Conservation (phyloP, 768 basidiomycete species). For the Plicaturopsis crispa region DNA sequence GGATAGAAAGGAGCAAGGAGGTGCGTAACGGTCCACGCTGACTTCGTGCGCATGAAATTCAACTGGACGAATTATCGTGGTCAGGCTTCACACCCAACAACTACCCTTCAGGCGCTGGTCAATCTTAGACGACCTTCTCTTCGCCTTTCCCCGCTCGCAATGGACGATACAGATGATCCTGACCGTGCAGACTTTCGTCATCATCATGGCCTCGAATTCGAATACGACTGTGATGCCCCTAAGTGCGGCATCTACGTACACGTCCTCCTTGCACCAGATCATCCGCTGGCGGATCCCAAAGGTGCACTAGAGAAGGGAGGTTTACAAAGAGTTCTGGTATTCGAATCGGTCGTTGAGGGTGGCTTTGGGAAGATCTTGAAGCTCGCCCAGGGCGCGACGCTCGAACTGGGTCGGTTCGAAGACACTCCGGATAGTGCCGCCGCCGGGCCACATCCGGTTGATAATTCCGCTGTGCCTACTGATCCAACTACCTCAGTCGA, state of each 20-base stretch:
- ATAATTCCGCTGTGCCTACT: conserved; percentile 8
- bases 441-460: conserved; percentile 5
- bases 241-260: conserved; percentile 77
- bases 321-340: conserved; percentile 26
- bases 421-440: conserved; percentile 18
- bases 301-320: conserved; percentile 14
- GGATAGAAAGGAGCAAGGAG: conserved; percentile 87
- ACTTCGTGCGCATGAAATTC: too few relatives aligned
- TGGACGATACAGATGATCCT: conserved; percentile 36
- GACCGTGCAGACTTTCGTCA: conserved; percentile 41
- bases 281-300: conserved; percentile 43
- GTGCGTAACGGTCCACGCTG: conserved; percentile 32
- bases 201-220: conserved; percentile 81
- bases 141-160: conserved; percentile 58
- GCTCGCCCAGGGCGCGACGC: conserved; percentile 67
- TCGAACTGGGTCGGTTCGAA: conserved; percentile 79
- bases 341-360: conserved; percentile 56
- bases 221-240: conserved; percentile 87
- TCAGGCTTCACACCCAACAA: conserved; percentile 77
- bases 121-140: conserved; percentile 90
- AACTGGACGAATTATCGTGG: too few relatives aligned
- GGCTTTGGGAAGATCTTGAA: conserved; percentile 74
- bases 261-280: conserved; percentile 60
- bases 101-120: conserved; percentile 89
- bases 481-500: conserved; percentile 7